phyloP scores from a whole-genome alignment of 2,329 filamentous ascomycete genomes.

The Trichoderma endophyticum region DNA sequence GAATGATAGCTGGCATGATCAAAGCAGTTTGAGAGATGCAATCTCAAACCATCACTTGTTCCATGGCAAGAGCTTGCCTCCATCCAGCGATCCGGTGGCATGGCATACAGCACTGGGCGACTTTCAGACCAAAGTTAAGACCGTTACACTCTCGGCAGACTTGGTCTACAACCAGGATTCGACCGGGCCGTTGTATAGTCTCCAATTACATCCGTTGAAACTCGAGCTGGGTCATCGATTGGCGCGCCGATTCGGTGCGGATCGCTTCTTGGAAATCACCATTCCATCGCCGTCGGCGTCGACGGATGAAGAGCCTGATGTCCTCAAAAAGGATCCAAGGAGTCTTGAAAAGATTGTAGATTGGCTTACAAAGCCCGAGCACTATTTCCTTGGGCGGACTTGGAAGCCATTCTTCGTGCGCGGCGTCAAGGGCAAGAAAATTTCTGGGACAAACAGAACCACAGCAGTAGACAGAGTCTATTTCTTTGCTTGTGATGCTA shows the following conservation, averaged over 20 bases:
- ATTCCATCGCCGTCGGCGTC: conserved; percentile 43
- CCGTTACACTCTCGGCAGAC: conserved; percentile 43
- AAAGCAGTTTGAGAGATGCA: conserved; percentile 40
- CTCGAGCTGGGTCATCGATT: conserved; percentile 52
- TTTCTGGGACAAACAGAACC: conserved; percentile 28
- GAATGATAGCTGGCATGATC: conserved; percentile 40
- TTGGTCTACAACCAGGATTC: conserved; percentile 37
- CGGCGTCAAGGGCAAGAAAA: conserved; percentile 36
- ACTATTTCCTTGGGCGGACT: conserved; percentile 44
- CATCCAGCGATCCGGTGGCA: conserved; percentile 40
- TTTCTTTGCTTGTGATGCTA: conserved; percentile 55
- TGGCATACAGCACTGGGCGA: conserved; percentile 45
- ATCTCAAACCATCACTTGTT: conserved; percentile 42
- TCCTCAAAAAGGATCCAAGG: conserved; percentile 31
- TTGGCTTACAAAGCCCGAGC: conserved; percentile 32
- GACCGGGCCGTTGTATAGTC: conserved; percentile 41
- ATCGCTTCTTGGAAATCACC: conserved; percentile 56
- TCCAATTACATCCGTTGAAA: conserved; percentile 48
- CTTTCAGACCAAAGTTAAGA: conserved; percentile 35
- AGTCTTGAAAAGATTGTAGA: conserved; percentile 30
- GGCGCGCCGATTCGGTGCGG: conserved; percentile 53
- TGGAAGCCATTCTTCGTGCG: conserved; percentile 50
- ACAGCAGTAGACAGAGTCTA: conserved; percentile 35
- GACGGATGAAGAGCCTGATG: conserved; percentile 25
- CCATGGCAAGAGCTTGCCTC: conserved; percentile 45